These are phyloP conservation scores for Aspergillus heteromorphus DNA, from an alignment of 495 filamentous ascomycete species.

Conservation along the genomic window DNA sequence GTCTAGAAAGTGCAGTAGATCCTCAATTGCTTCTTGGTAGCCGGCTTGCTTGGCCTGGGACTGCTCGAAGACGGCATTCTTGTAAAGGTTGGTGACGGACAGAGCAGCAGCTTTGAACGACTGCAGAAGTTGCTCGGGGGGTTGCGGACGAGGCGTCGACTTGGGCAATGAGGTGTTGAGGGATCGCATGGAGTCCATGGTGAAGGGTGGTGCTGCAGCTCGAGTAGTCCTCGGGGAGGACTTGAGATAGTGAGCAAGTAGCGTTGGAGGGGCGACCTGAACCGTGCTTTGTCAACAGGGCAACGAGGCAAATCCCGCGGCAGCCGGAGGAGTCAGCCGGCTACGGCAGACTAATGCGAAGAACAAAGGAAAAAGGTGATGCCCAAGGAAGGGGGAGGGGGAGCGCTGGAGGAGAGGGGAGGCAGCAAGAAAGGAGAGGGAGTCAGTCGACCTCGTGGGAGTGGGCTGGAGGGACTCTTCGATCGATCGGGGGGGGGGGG, in stretches of 20 bases:
- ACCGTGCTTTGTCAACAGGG: conserved; percentile 12
- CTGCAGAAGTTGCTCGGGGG: conserved; percentile 74
- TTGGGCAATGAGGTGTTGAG: conserved; percentile 64
- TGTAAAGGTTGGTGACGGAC: conserved; percentile 94
- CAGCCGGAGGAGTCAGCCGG: background rate
- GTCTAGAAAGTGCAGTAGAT: conserved; percentile 79
- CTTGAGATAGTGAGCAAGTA: background rate
- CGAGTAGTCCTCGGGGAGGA: conserved; percentile 11
- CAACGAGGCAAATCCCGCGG: background rate
- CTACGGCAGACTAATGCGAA: background rate
- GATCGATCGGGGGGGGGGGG: conserved; percentile 5
- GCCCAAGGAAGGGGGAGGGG: background rate
- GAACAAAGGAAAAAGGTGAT: background rate
- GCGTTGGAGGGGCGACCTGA: conserved; percentile 15
- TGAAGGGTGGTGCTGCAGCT: conserved; percentile 11
- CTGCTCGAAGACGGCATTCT: conserved; percentile 73
- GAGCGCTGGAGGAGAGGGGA: background rate
- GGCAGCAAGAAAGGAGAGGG: background rate
- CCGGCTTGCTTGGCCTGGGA: conserved; percentile 69
- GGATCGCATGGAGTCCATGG: conserved; percentile 71
- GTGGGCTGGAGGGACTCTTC: background rate
- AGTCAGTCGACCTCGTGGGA: background rate
- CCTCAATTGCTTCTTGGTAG: conserved; percentile 92
- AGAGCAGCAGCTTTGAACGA: conserved; percentile 89
- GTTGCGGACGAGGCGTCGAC: conserved; percentile 50